Conservation (phyloP, 306 rosid genomes). For the Albizia julibrissin region DNA sequence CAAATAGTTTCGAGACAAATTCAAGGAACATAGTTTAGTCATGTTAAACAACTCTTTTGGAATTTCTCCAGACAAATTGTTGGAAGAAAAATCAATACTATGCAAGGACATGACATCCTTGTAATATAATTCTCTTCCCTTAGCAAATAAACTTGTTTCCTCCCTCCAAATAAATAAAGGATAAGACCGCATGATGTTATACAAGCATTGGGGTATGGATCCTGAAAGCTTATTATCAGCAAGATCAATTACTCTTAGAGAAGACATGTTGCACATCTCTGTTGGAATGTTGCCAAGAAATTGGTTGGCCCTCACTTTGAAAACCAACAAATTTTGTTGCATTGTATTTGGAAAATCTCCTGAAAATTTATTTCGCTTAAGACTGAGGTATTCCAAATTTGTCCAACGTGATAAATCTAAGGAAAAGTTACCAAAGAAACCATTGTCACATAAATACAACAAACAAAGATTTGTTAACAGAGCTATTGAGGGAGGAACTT, state of each 20-base stretch:
- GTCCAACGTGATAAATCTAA: neutral
- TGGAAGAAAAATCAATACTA: neutral
- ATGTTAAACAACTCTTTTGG: too few species aligned
- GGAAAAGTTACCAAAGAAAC: neutral
- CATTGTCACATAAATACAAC: constrained; percentile 3
- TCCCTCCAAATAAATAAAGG: too few species aligned
- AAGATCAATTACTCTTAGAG: neutral
- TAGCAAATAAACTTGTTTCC: too few species aligned
- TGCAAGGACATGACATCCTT: too few species aligned
- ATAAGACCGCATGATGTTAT: neutral
- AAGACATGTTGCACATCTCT: neutral
- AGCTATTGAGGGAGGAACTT: constrained; percentile 21
- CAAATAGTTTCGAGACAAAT: too few species aligned
- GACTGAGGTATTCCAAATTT: neutral
- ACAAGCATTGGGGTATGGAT: neutral
- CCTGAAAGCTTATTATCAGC: neutral
- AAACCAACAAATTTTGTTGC: neutral
- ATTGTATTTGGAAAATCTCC: neutral
- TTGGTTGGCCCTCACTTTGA: neutral
- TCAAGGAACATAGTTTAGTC: too few species aligned
- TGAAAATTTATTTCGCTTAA: neutral
- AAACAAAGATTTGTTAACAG: neutral
- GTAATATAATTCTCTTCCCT: too few species aligned
- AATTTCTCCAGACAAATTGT: too few species aligned
- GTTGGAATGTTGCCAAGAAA: neutral